Evolutionary conservation across 129 eudicot genomes (phyloP).

Genomic region (Arctium lappa): DNA sequence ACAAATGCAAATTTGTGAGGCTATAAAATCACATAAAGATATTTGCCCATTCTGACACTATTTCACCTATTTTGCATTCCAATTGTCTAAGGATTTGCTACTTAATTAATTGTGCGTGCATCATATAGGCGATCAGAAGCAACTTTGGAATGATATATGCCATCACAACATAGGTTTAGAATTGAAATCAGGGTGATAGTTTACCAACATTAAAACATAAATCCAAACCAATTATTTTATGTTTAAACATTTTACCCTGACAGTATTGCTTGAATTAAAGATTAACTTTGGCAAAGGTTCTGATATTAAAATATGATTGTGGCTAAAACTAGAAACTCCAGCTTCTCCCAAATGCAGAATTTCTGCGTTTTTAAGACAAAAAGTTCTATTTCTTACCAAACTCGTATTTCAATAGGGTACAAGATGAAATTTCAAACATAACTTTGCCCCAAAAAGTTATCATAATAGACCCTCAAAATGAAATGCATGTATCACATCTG

Average conservation of each 20-base stretch:
- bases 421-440: neutral
- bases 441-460: neutral
- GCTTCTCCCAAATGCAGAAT: neutral
- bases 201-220: neutral
- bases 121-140: neutral
- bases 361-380: neutral
- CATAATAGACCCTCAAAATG: neutral
- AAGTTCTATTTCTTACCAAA: neutral
- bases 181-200: neutral
- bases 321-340: neutral
- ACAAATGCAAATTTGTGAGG: neutral
- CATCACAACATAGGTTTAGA: neutral
- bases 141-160: neutral
- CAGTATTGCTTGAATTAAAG: neutral
- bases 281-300: neutral
- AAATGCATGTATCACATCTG: neutral
- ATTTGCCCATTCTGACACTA: neutral
- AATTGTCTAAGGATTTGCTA: constrained; percentile 4
- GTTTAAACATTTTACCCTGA: neutral
- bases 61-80: neutral
- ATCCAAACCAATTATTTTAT: neutral
- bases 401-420: neutral
- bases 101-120: neutral
- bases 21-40: neutral
- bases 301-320: neutral